Percentiles rank a stretch among this genome's conserved stretches.
Conservation (phyloP, 805 yeast genomes). For the Saturnispora kantuleensis region DNA sequence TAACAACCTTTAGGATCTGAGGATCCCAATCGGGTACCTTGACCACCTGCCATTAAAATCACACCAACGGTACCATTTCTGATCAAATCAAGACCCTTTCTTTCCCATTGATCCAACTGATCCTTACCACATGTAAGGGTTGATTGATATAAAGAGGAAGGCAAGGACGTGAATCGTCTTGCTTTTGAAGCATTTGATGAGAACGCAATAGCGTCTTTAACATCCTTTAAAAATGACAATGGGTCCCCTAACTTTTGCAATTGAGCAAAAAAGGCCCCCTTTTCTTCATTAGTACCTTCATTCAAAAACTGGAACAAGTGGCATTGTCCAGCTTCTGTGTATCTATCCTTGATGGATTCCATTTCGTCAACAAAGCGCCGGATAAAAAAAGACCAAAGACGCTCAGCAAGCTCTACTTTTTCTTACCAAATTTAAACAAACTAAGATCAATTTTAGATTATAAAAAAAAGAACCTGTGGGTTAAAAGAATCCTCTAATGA, state of each 20-base stretch:
- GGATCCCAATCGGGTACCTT: conserved; percentile 92
- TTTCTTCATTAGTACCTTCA: conserved; percentile 27
- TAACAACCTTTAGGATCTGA: conserved; percentile 89
- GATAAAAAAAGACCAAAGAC: neutral
- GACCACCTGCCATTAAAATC: conserved; percentile 95
- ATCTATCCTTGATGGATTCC: conserved; percentile 17
- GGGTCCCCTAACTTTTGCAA: conserved; percentile 36
- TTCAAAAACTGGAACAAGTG: conserved; percentile 45
- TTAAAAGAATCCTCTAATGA: too few relatives aligned
- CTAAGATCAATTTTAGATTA: too few relatives aligned
- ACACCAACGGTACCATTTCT: conserved; percentile 72
- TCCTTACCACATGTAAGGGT: conserved; percentile 29
- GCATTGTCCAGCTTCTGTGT: conserved; percentile 38
- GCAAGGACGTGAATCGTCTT: conserved; percentile 38
- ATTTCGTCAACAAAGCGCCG: too few relatives aligned
- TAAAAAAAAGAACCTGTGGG: too few relatives aligned
- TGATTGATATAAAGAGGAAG: conserved; percentile 43
- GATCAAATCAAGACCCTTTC: conserved; percentile 59
- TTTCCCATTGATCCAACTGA: conserved; percentile 23
- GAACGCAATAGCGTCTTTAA: conserved; percentile 37
- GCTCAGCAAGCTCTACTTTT: neutral
- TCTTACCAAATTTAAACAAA: neutral
- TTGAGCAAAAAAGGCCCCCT: conserved; percentile 31
- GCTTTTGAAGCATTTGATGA: conserved; percentile 16
- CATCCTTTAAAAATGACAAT: conserved; percentile 29